Evolutionary conservation across 208 protist genomes (phyloP), one percentile per base, ranked within the genome.

Genomic region (Leishmania braziliensis): DNA sequence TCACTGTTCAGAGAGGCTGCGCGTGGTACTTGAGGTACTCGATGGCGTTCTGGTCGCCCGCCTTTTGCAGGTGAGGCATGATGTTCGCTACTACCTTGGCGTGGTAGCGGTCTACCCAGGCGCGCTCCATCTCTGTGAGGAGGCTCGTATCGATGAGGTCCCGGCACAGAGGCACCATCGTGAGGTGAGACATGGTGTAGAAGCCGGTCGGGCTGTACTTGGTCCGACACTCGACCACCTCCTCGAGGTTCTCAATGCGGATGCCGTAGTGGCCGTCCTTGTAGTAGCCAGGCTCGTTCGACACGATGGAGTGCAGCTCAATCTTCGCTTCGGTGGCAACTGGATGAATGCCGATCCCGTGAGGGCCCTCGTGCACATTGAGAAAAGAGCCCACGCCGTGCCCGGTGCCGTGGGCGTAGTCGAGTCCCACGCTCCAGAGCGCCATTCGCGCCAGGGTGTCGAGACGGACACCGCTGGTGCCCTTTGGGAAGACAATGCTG

Each of bases 211-310:
- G 84, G 79, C 88, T 93, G 82, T 94, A 82, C 66, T 81, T 81
- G 46, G 95, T 95, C 10, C 71, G 29, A 10, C 81, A 89, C 51
- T 79, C 66, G 10, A 98, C 90, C n/a, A 98, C 87, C 29, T 98
- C 76, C 79, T 99, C 92, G 48, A 99, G 90, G 85, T 99, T 99
- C 82, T 99, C 99, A 80, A 99, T 99, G 75, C 99, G 97, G 79
- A 99, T 99, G 83, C 99, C 99, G 88, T 99, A 99, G 20, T 71
- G 78, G n/a, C 97, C 98, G 29, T 95, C 95, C 84, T 99, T 97
- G 92, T 99, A 99, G 92, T 99, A 99, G 2, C 99, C 99, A 0
- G 98, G 98, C 85, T 99, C 95, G 84, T 98, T 98, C 18, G 95
- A 97, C 39, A 98, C 88, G 29, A 98, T 84, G 80, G 84, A 91